phyloP scores from a whole-genome alignment of 2,329 filamentous ascomycete species.

The Ophiosphaerella narmari region DNA sequence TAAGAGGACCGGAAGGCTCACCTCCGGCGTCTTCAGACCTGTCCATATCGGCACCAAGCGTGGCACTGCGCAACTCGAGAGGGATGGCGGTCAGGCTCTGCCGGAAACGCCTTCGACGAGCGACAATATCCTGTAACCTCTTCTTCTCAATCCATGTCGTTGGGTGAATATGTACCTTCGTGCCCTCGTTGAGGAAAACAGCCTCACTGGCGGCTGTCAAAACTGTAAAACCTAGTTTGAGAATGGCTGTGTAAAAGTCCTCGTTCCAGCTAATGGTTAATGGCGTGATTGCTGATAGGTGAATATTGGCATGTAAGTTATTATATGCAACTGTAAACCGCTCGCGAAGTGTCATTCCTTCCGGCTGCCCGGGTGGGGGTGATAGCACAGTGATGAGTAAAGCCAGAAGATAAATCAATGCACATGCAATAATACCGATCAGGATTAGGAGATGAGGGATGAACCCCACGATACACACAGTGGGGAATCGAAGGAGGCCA shows the following conservation, averaged over 20 bases:
- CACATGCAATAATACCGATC: constrained; percentile 75
- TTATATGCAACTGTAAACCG: constrained; percentile 73
- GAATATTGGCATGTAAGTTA: constrained; percentile 91
- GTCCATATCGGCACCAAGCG: constrained; percentile 43
- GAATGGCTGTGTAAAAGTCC: constrained; percentile 91
- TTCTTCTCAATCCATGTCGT: constrained; percentile 94
- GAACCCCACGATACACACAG: constrained; percentile 92
- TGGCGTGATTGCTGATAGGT: constrained; percentile 67
- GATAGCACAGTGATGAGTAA: constrained; percentile 75
- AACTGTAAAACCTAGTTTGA: constrained; percentile 84
- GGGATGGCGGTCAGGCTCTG: constrained; percentile 47
- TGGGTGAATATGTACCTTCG: constrained; percentile 70
- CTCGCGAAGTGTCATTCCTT: constrained; percentile 56
- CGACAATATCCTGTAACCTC: constrained; percentile 75
- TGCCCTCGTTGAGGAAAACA: constrained; percentile 92
- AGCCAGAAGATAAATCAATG: constrained; percentile 76
- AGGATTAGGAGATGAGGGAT: constrained; percentile 91
- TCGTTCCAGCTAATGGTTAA: constrained; percentile 83
- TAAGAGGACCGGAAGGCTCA: constrained; percentile 31
- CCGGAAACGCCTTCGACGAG: constrained; percentile 47
- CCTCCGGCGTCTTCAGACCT: constrained; percentile 43
- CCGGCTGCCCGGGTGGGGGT: constrained; percentile 57
- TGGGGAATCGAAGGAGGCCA: constrained; percentile 83
- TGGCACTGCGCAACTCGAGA: constrained; percentile 48
- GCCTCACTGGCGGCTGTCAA: constrained; percentile 94